These are phyloP conservation scores for Leccinum insolens DNA, from an alignment of 1,284 basidiomycete genomes.

Conservation along the genomic window DNA sequence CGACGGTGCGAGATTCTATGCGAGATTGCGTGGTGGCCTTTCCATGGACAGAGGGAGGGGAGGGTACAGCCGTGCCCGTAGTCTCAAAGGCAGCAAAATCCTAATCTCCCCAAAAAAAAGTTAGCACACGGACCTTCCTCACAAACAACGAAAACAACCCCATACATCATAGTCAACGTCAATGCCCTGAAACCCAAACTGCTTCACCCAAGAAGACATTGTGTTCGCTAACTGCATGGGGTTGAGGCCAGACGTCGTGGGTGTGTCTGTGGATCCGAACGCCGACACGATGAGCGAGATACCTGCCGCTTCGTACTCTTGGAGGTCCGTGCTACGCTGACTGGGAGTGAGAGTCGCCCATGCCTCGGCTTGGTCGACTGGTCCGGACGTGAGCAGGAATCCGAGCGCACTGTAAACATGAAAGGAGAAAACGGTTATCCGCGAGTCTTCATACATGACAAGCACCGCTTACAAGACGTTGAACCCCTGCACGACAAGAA, in stretches of 20 bases:
- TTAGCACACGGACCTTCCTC: not conserved
- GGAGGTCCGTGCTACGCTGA: slow-evolving; percentile 45
- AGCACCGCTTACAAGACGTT: slow-evolving; percentile 38
- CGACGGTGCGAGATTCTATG: slow-evolving; percentile 13
- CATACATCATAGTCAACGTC: slow-evolving; percentile 56
- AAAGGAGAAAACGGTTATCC: not conserved
- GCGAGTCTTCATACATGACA: not conserved
- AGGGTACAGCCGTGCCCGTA: slow-evolving; percentile 41
- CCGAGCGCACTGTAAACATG: slow-evolving; percentile 41
- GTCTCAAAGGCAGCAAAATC: slow-evolving; percentile 49
- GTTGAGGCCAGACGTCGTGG: slow-evolving; percentile 45
- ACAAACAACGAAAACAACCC: not conserved
- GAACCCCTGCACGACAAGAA: slow-evolving; percentile 32
- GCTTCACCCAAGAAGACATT: slow-evolving; percentile 49
- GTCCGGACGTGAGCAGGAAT: slow-evolving; percentile 50
- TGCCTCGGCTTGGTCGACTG: slow-evolving; percentile 48
- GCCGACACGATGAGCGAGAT: slow-evolving; percentile 55
- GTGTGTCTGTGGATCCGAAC: slow-evolving; percentile 46
- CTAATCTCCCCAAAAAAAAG: slow-evolving; percentile 28
- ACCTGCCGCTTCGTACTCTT: slow-evolving; percentile 53
- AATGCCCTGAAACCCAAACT: slow-evolving; percentile 53
- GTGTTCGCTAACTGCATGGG: slow-evolving; percentile 44
- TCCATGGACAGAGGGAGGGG: slow-evolving; percentile 54
- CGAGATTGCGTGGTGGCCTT: slow-evolving; percentile 29
- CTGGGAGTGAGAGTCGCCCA: slow-evolving; percentile 42